Conservation (phyloP, 768 basidiomycete genomes). For the Rhodocollybia butyracea region DNA sequence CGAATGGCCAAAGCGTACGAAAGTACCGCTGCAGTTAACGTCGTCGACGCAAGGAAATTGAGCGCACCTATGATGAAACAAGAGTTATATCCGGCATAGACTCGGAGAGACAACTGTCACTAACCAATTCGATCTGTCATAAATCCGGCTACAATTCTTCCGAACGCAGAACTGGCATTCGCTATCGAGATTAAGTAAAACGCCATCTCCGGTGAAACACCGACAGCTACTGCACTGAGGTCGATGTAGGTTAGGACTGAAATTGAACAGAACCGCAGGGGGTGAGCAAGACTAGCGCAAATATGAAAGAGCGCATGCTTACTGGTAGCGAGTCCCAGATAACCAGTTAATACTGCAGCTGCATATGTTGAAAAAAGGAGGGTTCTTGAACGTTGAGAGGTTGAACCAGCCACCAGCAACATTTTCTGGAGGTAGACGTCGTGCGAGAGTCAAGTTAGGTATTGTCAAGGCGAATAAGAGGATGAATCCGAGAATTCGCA, state of each 20-base stretch:
- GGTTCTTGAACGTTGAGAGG: conserved; percentile 44
- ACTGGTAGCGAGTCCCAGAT: conserved; percentile 72
- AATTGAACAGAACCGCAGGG: conserved; percentile 13
- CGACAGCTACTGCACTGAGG: conserved; percentile 31
- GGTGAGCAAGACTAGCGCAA: conserved; percentile 33
- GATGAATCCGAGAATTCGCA: conserved; percentile 68
- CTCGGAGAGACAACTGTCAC: conserved; percentile 48
- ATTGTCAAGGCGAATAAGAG: conserved; percentile 49
- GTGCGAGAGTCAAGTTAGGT: conserved; percentile 50
- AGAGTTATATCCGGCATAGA: conserved; percentile 20
- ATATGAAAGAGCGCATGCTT: conserved; percentile 8
- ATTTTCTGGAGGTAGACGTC: conserved; percentile 54
- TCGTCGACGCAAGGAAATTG: conserved; percentile 67
- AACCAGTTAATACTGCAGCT: conserved; percentile 48
- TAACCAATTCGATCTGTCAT: conserved; percentile 57
- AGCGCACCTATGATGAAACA: conserved; percentile 44
- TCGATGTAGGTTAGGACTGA: conserved; percentile 57
- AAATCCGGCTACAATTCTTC: conserved; percentile 50
- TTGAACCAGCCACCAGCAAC: conserved; percentile 59
- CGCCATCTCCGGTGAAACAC: conserved; percentile 31
- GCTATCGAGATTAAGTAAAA: conserved; percentile 45
- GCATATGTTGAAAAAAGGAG: conserved; percentile 57
- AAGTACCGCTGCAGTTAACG: conserved; percentile 48
- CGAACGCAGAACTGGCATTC: conserved; percentile 42
- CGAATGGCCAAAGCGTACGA: conserved; percentile 76